phyloP scores from a whole-genome alignment of 108 stramenopile species.

The Skeletonema costatum region DNA sequence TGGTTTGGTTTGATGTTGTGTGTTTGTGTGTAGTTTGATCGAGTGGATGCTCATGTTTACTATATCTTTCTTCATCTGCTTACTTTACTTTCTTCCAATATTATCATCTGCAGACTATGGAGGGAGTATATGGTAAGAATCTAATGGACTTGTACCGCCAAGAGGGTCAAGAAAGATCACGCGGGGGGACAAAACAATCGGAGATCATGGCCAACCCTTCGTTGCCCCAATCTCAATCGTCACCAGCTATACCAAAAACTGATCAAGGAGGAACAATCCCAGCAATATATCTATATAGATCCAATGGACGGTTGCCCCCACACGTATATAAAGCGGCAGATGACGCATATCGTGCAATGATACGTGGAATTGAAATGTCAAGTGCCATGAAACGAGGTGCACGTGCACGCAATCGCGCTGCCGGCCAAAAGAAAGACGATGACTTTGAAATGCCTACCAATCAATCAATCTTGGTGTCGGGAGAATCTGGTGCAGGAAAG shows the following conservation, averaged over 20 bases:
- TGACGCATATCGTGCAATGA: slow-evolving; percentile 89
- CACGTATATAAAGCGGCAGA: slow-evolving; percentile 91
- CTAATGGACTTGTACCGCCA: slow-evolving; percentile 45
- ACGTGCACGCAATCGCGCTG: slow-evolving; percentile 9
- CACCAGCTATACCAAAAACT: not conserved
- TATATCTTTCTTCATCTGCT: not conserved
- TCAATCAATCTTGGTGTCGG: slow-evolving; percentile 79
- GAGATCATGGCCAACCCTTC: not conserved
- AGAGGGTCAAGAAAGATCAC: slow-evolving; percentile 27
- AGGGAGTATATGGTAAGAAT: slow-evolving; percentile 35
- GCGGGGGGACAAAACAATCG: not conserved
- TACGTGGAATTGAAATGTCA: slow-evolving; percentile 53
- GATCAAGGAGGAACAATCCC: slow-evolving; percentile 34
- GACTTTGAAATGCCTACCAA: slow-evolving; percentile 35
- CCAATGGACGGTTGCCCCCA: slow-evolving; percentile 51
- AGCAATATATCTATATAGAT: slow-evolving; percentile 25
- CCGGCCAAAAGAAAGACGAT: slow-evolving; percentile 19
- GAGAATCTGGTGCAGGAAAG: slow-evolving; percentile 90
- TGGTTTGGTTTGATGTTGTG: not conserved
- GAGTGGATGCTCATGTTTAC: not conserved
- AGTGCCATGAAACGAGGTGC: slow-evolving; percentile 30
- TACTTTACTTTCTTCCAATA: not conserved
- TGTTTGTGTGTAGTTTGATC: not conserved
- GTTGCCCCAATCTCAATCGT: not conserved
- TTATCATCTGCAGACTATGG: slow-evolving; percentile 23